A percentile compares a stretch with the other conserved stretches of the same genome.
phyloP scores from a whole-genome alignment of 441 rosid species.

The Populus hybrid region DNA sequence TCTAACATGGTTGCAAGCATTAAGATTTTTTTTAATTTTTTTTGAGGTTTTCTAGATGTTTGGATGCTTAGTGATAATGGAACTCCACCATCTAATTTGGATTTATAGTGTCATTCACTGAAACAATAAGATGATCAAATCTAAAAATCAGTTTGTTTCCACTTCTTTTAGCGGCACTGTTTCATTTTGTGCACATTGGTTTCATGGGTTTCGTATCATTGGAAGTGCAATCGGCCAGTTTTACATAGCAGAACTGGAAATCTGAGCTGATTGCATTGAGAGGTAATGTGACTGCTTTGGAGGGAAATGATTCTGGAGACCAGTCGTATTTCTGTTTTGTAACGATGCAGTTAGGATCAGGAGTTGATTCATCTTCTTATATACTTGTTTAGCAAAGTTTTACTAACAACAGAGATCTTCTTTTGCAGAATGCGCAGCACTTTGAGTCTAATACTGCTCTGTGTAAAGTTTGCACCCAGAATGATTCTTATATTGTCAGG shows the following conservation, averaged over 20 bases:
- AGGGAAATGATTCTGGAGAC: background rate
- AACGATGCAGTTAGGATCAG: background rate
- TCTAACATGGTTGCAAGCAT: background rate
- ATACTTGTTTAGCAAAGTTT: background rate
- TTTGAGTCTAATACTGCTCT: slow-evolving; percentile 79
- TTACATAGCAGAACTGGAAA: background rate
- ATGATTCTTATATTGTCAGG: slow-evolving; percentile 72
- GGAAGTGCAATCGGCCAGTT: background rate
- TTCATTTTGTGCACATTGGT: background rate
- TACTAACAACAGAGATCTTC: background rate
- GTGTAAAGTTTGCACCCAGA: slow-evolving; percentile 75
- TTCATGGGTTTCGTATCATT: background rate
- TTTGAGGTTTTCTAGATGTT: background rate
- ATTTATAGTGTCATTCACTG: background rate
- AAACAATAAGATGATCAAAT: background rate
- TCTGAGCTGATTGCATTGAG: background rate
- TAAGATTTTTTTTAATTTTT: background rate
- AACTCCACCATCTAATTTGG: background rate
- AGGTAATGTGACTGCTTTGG: background rate
- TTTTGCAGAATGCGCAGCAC: slow-evolving; percentile 73
- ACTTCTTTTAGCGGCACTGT: background rate
- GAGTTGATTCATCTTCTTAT: background rate
- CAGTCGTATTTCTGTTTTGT: background rate
- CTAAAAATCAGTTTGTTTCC: background rate
- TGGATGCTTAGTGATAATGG: background rate